These are phyloP conservation scores for Oxytropis ochrocephala DNA, from an alignment of 306 rosid genomes.

Conservation along the genomic window DNA sequence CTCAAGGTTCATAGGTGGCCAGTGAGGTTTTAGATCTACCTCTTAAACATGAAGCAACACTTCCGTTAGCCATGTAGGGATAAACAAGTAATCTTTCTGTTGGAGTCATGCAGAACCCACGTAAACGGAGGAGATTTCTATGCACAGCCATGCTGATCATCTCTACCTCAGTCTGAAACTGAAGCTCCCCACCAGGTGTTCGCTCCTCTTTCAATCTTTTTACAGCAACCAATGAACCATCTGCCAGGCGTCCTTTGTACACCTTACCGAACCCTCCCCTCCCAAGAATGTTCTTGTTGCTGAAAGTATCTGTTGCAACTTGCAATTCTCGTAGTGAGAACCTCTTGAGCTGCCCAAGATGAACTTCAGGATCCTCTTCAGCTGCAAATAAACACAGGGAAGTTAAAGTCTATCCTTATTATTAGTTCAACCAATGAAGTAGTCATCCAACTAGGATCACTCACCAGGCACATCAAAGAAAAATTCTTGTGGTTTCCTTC, in stretches of 20 bases:
- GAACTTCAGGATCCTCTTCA: conserved; percentile 99
- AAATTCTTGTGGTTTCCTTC: conserved; percentile 93
- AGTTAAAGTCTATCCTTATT: conserved; percentile 18
- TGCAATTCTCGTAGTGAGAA: conserved; percentile 91
- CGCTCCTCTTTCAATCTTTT: conserved; percentile 96
- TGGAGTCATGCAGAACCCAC: conserved; percentile 99
- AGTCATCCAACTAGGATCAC: conserved; percentile 15
- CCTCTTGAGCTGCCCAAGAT: conserved; percentile 96
- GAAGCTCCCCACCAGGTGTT: conserved; percentile 98
- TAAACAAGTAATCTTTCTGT: conserved; percentile 95
- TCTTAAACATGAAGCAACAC: conserved; percentile 98
- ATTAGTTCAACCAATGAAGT: not conserved
- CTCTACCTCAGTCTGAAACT: conserved; percentile 99
- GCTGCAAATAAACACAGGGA: conserved; percentile 43
- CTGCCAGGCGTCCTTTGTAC: conserved; percentile 95
- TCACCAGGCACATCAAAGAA: conserved; percentile 98
- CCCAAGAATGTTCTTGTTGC: conserved; percentile 95
- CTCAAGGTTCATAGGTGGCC: not conserved
- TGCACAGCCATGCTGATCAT: conserved; percentile 99
- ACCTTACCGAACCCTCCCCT: conserved; percentile 99
- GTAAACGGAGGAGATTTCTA: conserved; percentile 89
- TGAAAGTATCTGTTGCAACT: conserved; percentile 93
- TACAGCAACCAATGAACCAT: conserved; percentile 89
- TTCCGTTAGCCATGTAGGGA: conserved; percentile 99
- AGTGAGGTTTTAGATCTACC: too few species aligned